phyloP scores from a whole-genome alignment of 192 early-diverging fungal species.

The Entophlyctis helioformis region DNA sequence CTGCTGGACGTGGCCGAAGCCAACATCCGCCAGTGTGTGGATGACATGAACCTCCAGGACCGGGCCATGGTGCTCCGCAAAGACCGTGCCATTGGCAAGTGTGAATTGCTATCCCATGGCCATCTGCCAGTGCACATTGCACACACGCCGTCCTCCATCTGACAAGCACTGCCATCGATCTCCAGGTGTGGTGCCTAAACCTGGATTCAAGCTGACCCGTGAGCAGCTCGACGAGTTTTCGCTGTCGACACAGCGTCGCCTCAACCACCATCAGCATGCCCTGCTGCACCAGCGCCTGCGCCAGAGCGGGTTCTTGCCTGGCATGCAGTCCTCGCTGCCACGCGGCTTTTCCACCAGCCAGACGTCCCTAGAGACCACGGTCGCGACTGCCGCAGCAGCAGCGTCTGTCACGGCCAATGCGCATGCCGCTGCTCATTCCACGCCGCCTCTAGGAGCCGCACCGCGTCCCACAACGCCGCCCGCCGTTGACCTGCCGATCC shows the following conservation, averaged over 20 bases:
- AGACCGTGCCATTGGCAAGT: slow-evolving; percentile 57
- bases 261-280: slow-evolving; percentile 41
- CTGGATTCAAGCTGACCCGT: slow-evolving; percentile 43
- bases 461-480: slow-evolving; percentile 33
- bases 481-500: slow-evolving; percentile 35
- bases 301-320: slow-evolving; percentile 17
- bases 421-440: no score
- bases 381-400: no score
- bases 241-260: slow-evolving; percentile 34
- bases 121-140: slow-evolving; percentile 1
- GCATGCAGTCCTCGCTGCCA: no score
- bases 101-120: neutral
- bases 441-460: no score
- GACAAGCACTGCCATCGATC: no score
- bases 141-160: no score
- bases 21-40: slow-evolving; percentile 45
- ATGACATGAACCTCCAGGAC: slow-evolving; percentile 47
- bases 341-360: no score
- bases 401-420: no score
- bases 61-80: slow-evolving; percentile 61
- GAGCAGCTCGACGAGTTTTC: slow-evolving; percentile 86
- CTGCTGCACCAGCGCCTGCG: slow-evolving; percentile 21
- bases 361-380: no score
- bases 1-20: slow-evolving; percentile 68
- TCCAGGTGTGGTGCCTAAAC: slow-evolving; percentile 47